phyloP scores from a whole-genome alignment of 2,329 filamentous ascomycete species.

The Ophidiomyces ophidiicola region DNA sequence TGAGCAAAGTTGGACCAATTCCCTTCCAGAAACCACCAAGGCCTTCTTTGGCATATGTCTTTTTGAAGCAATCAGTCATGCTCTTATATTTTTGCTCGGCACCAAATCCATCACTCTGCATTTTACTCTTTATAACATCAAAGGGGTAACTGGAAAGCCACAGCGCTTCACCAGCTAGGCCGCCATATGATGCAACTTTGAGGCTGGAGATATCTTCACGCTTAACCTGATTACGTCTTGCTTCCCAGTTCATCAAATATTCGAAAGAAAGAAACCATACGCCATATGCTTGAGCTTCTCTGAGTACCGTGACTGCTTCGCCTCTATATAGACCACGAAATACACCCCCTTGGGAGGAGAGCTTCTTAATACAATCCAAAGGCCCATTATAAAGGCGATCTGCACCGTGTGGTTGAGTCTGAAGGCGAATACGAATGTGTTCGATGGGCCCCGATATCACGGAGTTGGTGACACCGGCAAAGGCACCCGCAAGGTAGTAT shows the following conservation, averaged over 20 bases:
- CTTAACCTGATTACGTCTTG: slow-evolving; percentile 59
- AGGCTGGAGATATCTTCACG: slow-evolving; percentile 66
- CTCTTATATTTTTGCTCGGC: slow-evolving; percentile 55
- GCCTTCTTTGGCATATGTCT: slow-evolving; percentile 69
- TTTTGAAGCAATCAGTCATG: slow-evolving; percentile 80
- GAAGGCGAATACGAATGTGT: slow-evolving; percentile 88
- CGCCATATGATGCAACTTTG: slow-evolving; percentile 87
- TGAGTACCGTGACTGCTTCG: slow-evolving; percentile 67
- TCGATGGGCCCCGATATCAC: slow-evolving; percentile 85
- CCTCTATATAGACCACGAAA: slow-evolving; percentile 73
- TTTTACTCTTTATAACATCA: slow-evolving; percentile 97
- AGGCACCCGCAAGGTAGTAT: slow-evolving; percentile 83
- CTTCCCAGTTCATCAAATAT: slow-evolving; percentile 88
- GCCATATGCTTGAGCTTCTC: slow-evolving; percentile 91
- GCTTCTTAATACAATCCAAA: slow-evolving; percentile 78
- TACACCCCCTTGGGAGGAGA: slow-evolving; percentile 57
- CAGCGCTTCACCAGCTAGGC: slow-evolving; percentile 81
- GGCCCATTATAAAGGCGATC: slow-evolving; percentile 69
- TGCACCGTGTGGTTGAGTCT: slow-evolving; percentile 87
- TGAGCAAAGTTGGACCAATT: slow-evolving; percentile 74
- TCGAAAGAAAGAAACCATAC: slow-evolving; percentile 93
- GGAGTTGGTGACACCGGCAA: slow-evolving; percentile 83
- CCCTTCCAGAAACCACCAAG: slow-evolving; percentile 86
- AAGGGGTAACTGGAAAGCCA: slow-evolving; percentile 93
- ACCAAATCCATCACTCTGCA: slow-evolving; percentile 94